A percentile compares a stretch with the other conserved stretches of the same genome.
Conservation (phyloP, 257 asterid genomes). For the Parsonsia alboflavescens region DNA sequence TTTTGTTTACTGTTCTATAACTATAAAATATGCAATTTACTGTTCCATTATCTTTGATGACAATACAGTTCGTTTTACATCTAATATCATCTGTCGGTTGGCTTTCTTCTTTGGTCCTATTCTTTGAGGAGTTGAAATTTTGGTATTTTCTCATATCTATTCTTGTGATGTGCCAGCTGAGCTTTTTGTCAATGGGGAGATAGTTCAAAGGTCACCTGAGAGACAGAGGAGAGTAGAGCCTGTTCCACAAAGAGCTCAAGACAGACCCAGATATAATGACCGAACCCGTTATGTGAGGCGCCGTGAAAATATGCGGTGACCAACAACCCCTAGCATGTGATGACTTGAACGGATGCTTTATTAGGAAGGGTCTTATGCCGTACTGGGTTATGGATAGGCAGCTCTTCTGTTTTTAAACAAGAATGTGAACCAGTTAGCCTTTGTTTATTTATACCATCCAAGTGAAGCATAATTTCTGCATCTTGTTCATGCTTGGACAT, state of each 20-base stretch:
- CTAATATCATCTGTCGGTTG: background rate
- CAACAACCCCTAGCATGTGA: conserved; percentile 22
- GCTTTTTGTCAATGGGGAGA: conserved; percentile 81
- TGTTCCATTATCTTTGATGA: background rate
- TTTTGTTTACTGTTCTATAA: background rate
- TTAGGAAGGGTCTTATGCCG: conserved; percentile 8
- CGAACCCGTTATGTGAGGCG: conserved; percentile 82
- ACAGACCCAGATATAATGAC: conserved; percentile 90
- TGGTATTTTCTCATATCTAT: background rate
- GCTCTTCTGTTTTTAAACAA: background rate
- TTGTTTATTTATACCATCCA: background rate
- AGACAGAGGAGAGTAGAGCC: conserved; percentile 96
- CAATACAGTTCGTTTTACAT: no score
- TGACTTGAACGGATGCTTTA: conserved; percentile 5
- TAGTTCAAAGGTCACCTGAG: conserved; percentile 92
- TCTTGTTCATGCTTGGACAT: background rate
- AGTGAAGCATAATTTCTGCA: background rate
- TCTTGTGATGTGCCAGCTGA: conserved; percentile 54
- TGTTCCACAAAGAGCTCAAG: conserved; percentile 82
- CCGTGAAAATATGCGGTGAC: conserved; percentile 60
- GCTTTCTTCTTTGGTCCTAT: background rate
- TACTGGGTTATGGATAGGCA: background rate
- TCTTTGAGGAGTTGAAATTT: background rate
- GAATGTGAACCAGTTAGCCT: background rate
- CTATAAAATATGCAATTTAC: background rate